Percentiles rank a stretch among this genome's conserved stretches.
phyloP scores from a whole-genome alignment of 1,139 yeast species.

The Diutina neorugosa region DNA sequence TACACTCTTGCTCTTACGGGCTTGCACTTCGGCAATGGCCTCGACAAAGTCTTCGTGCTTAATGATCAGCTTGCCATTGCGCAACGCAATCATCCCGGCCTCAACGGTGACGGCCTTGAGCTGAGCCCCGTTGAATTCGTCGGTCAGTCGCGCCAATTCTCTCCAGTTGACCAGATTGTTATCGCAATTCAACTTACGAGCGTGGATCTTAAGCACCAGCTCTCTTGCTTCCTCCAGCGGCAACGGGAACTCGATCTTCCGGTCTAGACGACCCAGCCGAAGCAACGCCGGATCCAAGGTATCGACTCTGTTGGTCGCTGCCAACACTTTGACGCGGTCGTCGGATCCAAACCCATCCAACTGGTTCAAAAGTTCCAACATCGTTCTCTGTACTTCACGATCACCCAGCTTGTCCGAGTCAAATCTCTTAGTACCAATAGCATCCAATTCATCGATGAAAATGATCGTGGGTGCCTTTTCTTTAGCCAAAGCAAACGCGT shows the following conservation, averaged over 20 bases:
- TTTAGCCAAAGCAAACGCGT: constrained; percentile 96
- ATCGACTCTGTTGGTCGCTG: constrained; percentile 97
- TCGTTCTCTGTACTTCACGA: constrained; percentile 97
- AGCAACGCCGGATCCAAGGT: constrained; percentile 93
- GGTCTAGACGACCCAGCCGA: constrained; percentile 94
- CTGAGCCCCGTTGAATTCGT: constrained; percentile 98
- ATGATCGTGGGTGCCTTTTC: constrained; percentile 98
- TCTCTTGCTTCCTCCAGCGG: constrained; percentile 98
- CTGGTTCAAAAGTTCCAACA: constrained; percentile 94
- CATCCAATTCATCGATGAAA: constrained; percentile 95
- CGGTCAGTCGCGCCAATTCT: constrained; percentile 94
- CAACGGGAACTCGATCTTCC: constrained; percentile 94
- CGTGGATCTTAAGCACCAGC: constrained; percentile 89
- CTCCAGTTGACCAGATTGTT: constrained; percentile 86
- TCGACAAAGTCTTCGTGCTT: constrained; percentile 98
- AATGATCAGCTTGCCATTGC: constrained; percentile 85
- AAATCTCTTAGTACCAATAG: constrained; percentile 96
- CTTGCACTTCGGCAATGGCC: constrained; percentile 96
- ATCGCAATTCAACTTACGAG: constrained; percentile 92
- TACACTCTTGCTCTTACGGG: constrained; percentile 88
- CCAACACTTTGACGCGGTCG: constrained; percentile 91
- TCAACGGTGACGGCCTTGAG: constrained; percentile 96
- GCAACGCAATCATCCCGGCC: constrained; percentile 98
- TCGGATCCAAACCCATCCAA: constrained; percentile 98
- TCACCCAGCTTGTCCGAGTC: constrained; percentile 97